Evolutionary conservation across 2,329 filamentous ascomycete species (phyloP).

Genomic region (Didymella glomerata): DNA sequence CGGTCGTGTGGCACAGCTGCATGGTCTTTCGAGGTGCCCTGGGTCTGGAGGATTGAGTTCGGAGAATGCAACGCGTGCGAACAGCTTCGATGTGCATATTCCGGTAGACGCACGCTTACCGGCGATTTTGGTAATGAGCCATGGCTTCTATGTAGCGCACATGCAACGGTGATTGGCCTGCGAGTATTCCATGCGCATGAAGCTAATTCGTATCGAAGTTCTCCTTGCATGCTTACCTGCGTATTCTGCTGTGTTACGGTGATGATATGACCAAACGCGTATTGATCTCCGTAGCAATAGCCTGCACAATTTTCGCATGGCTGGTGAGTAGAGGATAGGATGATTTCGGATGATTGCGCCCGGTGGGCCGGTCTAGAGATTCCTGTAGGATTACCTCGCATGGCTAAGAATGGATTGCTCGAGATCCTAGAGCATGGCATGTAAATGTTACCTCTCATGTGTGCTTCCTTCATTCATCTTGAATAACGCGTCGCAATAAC

Average conservation of each 20-base stretch:
- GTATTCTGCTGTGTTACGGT: slow-evolving; percentile 6
- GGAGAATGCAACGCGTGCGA: slow-evolving; percentile 7
- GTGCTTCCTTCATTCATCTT: slow-evolving; percentile 8
- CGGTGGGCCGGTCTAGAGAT: slow-evolving; percentile 8
- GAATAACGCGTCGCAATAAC: slow-evolving; percentile 6
- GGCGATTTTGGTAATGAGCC: slow-evolving; percentile 6
- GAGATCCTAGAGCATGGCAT: slow-evolving; percentile 6
- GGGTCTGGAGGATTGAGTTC: slow-evolving; percentile 7
- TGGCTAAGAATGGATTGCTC: slow-evolving; percentile 5
- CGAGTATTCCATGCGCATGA: slow-evolving; percentile 5
- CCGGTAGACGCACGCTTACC: slow-evolving; percentile 6
- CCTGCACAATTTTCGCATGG: slow-evolving; percentile 5
- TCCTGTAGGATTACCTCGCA: slow-evolving; percentile 7
- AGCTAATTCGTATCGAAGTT: slow-evolving; percentile 4
- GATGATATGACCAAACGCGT: slow-evolving; percentile 8
- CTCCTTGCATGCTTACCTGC: slow-evolving; percentile 7
- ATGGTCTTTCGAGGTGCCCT: slow-evolving; percentile 7
- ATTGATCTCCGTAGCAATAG: slow-evolving; percentile 6
- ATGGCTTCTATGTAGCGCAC: background rate
- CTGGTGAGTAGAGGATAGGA: slow-evolving; percentile 2
- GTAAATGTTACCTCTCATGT: slow-evolving; percentile 6
- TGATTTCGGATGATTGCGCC: slow-evolving; percentile 4
- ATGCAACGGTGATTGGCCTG: background rate
- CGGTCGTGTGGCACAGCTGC: slow-evolving; percentile 7
- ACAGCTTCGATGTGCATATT: slow-evolving; percentile 5